Evolutionary conservation across 2,329 filamentous ascomycete species (phyloP).

Genomic region (Bimuria novae-zelandiae): DNA sequence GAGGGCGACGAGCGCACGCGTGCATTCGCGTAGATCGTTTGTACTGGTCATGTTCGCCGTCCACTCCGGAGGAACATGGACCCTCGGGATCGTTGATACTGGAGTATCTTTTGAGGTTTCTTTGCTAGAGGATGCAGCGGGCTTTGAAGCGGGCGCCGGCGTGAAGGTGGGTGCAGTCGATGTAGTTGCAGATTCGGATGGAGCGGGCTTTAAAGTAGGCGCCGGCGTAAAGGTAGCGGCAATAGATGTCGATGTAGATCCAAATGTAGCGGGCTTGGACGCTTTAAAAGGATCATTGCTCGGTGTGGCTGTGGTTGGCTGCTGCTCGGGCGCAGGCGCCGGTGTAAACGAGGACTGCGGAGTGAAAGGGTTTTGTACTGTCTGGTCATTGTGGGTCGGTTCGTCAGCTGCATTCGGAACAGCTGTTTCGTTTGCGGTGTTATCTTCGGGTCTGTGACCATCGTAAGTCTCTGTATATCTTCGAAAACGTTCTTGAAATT

Average conservation of each 20-base stretch:
- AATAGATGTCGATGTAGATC: constrained; percentile 9
- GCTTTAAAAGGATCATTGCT: neutral
- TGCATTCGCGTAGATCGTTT: constrained; percentile 24
- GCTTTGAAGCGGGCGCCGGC: constrained; percentile 3
- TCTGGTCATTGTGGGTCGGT: constrained; percentile 17
- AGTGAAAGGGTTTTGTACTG: constrained; percentile 21
- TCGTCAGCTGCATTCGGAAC: neutral
- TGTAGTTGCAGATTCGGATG: constrained; percentile 17
- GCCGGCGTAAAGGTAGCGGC: constrained; percentile 14
- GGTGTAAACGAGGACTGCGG: neutral
- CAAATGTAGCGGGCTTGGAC: neutral
- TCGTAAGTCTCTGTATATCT: too few species aligned
- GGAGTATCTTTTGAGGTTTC: constrained; percentile 17
- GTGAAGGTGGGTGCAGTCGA: constrained; percentile 19
- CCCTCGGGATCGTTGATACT: constrained; percentile 31
- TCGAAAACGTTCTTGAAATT: too few species aligned
- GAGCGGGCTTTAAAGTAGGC: constrained; percentile 3
- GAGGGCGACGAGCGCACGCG: constrained; percentile 29
- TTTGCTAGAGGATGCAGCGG: too few species aligned
- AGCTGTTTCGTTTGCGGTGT: neutral
- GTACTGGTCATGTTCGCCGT: constrained; percentile 13
- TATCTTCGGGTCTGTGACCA: too few species aligned
- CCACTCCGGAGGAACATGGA: constrained; percentile 33
- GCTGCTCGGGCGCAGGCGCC: constrained; percentile 13
- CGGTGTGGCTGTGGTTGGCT: neutral